Base-by-base conservation (phyloP, 345 rosid species). In the Mallotus nudiflorus region DNA sequence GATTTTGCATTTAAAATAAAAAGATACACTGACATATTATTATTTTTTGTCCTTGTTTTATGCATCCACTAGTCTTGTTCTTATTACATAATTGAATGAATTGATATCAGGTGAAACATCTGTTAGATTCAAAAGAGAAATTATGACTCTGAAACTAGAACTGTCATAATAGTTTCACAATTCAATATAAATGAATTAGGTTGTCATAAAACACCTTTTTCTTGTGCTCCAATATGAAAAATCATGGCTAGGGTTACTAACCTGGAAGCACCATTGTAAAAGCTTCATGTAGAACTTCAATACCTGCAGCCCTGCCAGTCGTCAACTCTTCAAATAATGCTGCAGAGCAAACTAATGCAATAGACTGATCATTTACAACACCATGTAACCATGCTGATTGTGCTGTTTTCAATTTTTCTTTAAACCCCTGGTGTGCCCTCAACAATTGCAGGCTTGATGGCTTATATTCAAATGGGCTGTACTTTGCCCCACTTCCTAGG, bases 211-310 rank as follows among this genome's bases (percentile, higher is more conserved):
- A 42, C 9, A 42, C 31, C 50, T 62, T n/a, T n/a, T 62, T 58
- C 53, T 27, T 50, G 46, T 6, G 37, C 33, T 46, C 19, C 3
- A 48, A 50, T 33, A 65, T 35, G 11, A 14, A 16, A 57, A 59
- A 57, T 60, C 11, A 55, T 45, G 53, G 29, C 16, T 66, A 45
- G 29, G 49, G 27, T 29, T 54, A 42, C 68, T 71, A 75, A 91
- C 97, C 97, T 85, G 99, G 99, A 84, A 92, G 93, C 70, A 90
- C 93, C 87, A 84, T 86, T 27, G 73, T 68, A 31, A 92, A 82
- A 59, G 89, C 91, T 78, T 87, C 82, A 51, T 86, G 84, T 69
- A 95, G 65, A 71, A 87, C 81, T 81, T 86, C 86, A 69, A 87
- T 66, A 46, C 91, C 96, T 22, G 85, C 85, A 74, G 74, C 52